Evolutionary conservation across 805 yeast species (phyloP).

Genomic region (Candida manassasensis): DNA sequence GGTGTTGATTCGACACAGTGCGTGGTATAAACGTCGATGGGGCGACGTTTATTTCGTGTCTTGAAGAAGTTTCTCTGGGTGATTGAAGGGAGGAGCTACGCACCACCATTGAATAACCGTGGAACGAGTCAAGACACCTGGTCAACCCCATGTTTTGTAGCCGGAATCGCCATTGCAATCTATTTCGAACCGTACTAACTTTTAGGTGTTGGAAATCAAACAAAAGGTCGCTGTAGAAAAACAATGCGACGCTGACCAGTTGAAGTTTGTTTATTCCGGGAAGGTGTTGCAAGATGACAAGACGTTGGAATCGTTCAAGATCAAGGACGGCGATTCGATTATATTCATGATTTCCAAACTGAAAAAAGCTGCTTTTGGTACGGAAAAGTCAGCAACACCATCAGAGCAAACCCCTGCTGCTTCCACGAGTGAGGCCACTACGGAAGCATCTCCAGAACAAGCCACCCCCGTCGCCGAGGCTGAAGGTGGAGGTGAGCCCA

Average conservation of each 20-base stretch:
- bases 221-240: constrained; percentile 65
- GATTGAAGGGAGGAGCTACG: too few relatives aligned
- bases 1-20: too few relatives aligned
- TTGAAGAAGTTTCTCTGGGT: too few relatives aligned
- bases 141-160: too few relatives aligned
- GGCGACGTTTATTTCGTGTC: too few relatives aligned
- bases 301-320: constrained; percentile 62
- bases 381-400: constrained; percentile 12
- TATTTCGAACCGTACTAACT: constrained; percentile 10
- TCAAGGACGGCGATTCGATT: constrained; percentile 82
- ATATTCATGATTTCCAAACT: constrained; percentile 79
- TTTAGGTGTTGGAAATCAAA: constrained; percentile 59
- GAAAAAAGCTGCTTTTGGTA: constrained; percentile 20
- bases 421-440: constrained; percentile 19
- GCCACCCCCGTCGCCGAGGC: constrained; percentile 10
- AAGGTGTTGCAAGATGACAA: constrained; percentile 85
- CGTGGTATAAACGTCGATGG: too few relatives aligned
- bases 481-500: constrained; percentile 15
- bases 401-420: constrained; percentile 19
- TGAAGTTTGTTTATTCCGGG: constrained; percentile 89
- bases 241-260: constrained; percentile 63
- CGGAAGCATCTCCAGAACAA: constrained; percentile 14
- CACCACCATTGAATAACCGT: too few relatives aligned
- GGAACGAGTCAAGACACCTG: too few relatives aligned
- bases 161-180: background rate